Conservation (phyloP, 345 rosid species). For the Gossypium australe region DNA sequence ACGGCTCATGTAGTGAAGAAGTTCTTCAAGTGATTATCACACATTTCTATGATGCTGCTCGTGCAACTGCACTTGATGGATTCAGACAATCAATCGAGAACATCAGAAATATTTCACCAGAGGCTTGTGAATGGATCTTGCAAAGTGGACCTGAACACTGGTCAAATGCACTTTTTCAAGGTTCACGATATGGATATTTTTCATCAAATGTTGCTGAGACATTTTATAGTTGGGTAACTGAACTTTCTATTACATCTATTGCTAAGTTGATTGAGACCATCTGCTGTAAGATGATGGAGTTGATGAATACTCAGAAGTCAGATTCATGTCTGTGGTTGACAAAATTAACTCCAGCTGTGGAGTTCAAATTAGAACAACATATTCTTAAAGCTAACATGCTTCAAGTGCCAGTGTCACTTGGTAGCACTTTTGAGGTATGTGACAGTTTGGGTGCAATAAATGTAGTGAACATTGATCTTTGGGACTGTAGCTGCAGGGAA, state of each 20-base stretch:
- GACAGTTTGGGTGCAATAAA: slow-evolving; percentile 29
- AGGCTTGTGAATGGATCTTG: slow-evolving; percentile 54
- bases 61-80: slow-evolving; percentile 32
- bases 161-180: slow-evolving; percentile 44
- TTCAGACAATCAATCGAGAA: slow-evolving; percentile 34
- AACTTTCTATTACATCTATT: slow-evolving; percentile 25
- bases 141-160: slow-evolving; percentile 46
- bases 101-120: slow-evolving; percentile 39
- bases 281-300: slow-evolving; percentile 37
- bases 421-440: slow-evolving; percentile 51
- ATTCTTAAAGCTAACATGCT: slow-evolving; percentile 21
- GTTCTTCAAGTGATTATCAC: slow-evolving; percentile 29
- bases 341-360: slow-evolving; percentile 44
- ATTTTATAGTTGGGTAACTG: slow-evolving; percentile 36
- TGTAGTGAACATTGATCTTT: slow-evolving; percentile 40
- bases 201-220: slow-evolving; percentile 29
- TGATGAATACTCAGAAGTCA: slow-evolving; percentile 28
- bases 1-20: slow-evolving; percentile 23
- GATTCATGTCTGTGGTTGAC: slow-evolving; percentile 37
- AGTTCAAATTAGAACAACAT: slow-evolving; percentile 38
- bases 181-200: slow-evolving; percentile 35
- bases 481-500: slow-evolving; percentile 45
- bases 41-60: slow-evolving; percentile 39
- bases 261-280: slow-evolving; percentile 29
- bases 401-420: slow-evolving; percentile 44